phyloP scores from a whole-genome alignment of 1,284 basidiomycete genomes.

The Ustilago cynodontis region DNA sequence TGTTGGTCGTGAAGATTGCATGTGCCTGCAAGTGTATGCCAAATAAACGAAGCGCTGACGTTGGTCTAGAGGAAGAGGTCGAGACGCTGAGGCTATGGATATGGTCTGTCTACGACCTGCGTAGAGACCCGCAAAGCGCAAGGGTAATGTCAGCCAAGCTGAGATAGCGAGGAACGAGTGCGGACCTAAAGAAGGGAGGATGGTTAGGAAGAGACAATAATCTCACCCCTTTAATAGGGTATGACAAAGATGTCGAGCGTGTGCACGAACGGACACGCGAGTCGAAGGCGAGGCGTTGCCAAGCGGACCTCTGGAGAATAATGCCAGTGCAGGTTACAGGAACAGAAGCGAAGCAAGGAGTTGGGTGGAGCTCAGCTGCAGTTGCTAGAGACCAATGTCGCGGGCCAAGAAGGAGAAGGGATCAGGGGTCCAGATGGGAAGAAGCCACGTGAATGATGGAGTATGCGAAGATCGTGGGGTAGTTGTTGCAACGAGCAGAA shows the following conservation, averaged over 20 bases:
- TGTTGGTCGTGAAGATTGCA: not conserved
- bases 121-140: constrained; percentile 1
- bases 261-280: not conserved
- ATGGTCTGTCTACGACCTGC: constrained; percentile 11
- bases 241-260: not conserved
- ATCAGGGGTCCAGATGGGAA: not conserved
- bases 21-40: not conserved
- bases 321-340: not conserved
- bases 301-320: not conserved
- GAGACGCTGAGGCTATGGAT: not conserved
- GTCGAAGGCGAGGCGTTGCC: not conserved
- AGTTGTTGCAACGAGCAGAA: not conserved
- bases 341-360: constrained; percentile 5
- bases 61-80: not conserved
- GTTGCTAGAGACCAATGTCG: not conserved
- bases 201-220: not conserved
- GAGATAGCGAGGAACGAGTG: not conserved
- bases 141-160: not conserved
- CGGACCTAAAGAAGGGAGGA: not conserved
- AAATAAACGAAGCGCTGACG: not conserved
- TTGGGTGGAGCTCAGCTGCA: not conserved
- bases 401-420: constrained; percentile 9
- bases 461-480: not conserved
- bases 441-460: constrained; percentile 5
- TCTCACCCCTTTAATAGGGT: not conserved